Evolutionary conservation across 176 grass and related monocot genomes (phyloP), one percentile per base, ranked within the genome.

Genomic region (Thinopyrum elongatum): DNA sequence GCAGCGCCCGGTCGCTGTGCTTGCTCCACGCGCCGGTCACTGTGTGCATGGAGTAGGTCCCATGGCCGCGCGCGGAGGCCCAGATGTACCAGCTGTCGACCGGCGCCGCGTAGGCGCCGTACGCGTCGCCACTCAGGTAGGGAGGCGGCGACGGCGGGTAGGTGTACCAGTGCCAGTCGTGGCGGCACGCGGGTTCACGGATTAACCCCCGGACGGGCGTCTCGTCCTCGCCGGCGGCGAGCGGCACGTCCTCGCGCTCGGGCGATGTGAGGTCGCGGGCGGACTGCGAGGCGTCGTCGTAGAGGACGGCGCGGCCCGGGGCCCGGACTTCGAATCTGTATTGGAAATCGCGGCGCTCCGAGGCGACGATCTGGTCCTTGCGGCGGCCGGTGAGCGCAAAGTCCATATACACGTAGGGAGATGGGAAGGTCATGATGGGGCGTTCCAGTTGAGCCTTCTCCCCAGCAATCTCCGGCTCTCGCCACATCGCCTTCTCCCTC

Each of bases 321-420:
- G 35, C 22, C 22, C 19, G 38, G 3, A 36, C 35, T 39, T 71
- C 21, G 6, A 23, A 21, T 3, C 4, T 5, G 22, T 10, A 7
- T 13, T 5, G 68, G 35, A 23, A 41, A 4, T 11, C 2, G 34
- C 34, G 15, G 19, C 33, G 22, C 35, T 2, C 35, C 10, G 23
- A 6, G 69, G 69, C 69, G 36, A 42, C 38, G 69, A 72, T 72
- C 69, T 72, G 69, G 22, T 72, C 69, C 36, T 69, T 69, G 66
- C 33, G 2, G 66, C 31, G 31, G 31, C 66, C 16, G 65, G 16
- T 69, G 66, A 69, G 66, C 8, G 66, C 66, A 19, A 69, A 69
- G 66, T 35, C 17, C 17, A 36, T 69, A 10, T 10, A 36, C 30
- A 10, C 8, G 19, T 21, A 35, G 16, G 51, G 51, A 8, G 51